A percentile compares a stretch with the other conserved stretches of the same genome.
Evolutionary conservation across 768 basidiomycete species (phyloP).

Genomic region (Tephrocybe rancida): DNA sequence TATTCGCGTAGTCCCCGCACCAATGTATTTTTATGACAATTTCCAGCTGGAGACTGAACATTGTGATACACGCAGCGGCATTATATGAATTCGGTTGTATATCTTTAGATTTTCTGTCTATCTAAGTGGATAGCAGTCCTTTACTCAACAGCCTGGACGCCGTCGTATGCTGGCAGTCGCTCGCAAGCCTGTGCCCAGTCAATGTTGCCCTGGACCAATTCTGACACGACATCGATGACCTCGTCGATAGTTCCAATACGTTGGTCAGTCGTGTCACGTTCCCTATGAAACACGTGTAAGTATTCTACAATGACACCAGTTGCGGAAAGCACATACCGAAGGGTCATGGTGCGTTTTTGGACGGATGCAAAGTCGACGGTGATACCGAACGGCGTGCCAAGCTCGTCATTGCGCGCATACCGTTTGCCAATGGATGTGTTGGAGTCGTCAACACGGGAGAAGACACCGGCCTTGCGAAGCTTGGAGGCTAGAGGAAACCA

Average conservation of each 20-base stretch:
- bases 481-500: conserved; percentile 64
- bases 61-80: no score
- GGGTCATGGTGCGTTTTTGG: conserved; percentile 91
- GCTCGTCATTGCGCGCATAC: conserved; percentile 96
- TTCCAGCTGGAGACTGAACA: no score
- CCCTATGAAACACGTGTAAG: conserved; percentile 45
- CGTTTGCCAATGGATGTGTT: conserved; percentile 95
- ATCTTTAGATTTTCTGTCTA: neutral
- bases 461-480: conserved; percentile 86
- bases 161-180: conserved; percentile 79
- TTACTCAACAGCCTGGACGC: conserved; percentile 81
- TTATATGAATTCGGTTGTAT: neutral
- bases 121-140: neutral
- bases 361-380: conserved; percentile 96
- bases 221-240: conserved; percentile 78
- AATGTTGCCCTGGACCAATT: conserved; percentile 74
- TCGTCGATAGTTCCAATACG: conserved; percentile 89
- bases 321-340: conserved; percentile 61
- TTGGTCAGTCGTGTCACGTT: conserved; percentile 94
- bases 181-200: conserved; percentile 78
- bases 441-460: conserved; percentile 95
- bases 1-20: no score
- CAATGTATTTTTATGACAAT: no score
- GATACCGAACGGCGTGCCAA: conserved; percentile 96
- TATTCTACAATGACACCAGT: neutral